Evolutionary conservation across 352 stramenopile genomes (phyloP).

Genomic region (Globisporangium emineosum): DNA sequence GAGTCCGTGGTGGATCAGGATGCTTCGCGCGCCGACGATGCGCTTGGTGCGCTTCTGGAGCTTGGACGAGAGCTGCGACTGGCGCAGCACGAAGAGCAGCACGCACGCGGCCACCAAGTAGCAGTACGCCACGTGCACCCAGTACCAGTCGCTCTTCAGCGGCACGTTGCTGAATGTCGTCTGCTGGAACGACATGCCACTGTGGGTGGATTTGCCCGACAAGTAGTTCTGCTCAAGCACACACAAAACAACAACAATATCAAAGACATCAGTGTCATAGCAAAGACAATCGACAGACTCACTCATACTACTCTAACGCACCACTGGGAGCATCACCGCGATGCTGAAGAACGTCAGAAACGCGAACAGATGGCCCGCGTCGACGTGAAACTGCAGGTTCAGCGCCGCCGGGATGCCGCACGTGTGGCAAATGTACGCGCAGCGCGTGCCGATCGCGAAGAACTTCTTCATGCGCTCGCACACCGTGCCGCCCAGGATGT

Average conservation of each 20-base stretch:
- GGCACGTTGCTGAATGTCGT: constrained; percentile 85
- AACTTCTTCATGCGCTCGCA: constrained; percentile 48
- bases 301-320: constrained; percentile 21
- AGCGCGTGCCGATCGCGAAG: constrained; percentile 37
- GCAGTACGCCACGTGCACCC: constrained; percentile 72
- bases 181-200: constrained; percentile 54
- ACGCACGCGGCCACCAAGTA: constrained; percentile 63
- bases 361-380: constrained; percentile 60
- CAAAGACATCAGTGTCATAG: neutral
- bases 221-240: constrained; percentile 53
- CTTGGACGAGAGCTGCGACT: constrained; percentile 45
- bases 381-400: constrained; percentile 58
- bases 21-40: constrained; percentile 63
- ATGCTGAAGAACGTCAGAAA: constrained; percentile 69
- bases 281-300: neutral
- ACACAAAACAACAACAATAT: neutral
- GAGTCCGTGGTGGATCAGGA: constrained; percentile 65
- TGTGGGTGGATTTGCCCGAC: constrained; percentile 37
- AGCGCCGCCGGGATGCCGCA: constrained; percentile 70
- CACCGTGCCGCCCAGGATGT: constrained; percentile 37
- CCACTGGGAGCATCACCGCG: constrained; percentile 67
- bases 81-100: constrained; percentile 39
- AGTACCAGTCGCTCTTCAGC: constrained; percentile 75
- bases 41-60: constrained; percentile 55
- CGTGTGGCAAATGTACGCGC: constrained; percentile 55